A percentile compares a stretch with the other conserved stretches of the same genome.
Conservation (phyloP, 192 early-diverging fungal species). For the Umbelopsis sp. region DNA sequence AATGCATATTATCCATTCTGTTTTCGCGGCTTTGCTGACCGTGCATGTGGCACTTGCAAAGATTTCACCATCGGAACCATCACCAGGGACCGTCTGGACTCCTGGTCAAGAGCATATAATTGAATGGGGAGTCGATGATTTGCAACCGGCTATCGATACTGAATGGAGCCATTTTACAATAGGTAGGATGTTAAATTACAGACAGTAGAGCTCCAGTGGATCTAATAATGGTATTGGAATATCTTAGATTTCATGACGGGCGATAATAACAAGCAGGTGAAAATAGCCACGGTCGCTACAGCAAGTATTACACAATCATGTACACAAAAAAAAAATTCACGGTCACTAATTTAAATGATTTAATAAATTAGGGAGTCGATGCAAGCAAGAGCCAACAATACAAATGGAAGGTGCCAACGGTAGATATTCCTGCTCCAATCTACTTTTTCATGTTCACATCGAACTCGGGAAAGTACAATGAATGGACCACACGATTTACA, state of each 20-base stretch:
- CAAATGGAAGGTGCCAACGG: constrained; percentile 30
- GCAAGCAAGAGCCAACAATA: not conserved
- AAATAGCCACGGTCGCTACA: constrained; percentile 29
- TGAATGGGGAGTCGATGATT: constrained; percentile 29
- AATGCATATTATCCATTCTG: not conserved
- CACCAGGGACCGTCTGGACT: constrained; percentile 37
- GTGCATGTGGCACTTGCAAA: constrained; percentile 7
- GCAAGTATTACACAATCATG: constrained; percentile 3
- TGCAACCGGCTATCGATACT: not conserved
- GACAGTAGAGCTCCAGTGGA: not conserved
- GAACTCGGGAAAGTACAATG: constrained; percentile 21
- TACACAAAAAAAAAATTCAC: not conserved
- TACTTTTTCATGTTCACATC: constrained; percentile 45
- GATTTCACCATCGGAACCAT: constrained; percentile 31
- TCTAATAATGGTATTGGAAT: not conserved
- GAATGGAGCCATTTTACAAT: constrained; percentile 35
- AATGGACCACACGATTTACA: constrained; percentile 45
- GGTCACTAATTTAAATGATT: not conserved
- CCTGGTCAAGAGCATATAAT: constrained; percentile 29
- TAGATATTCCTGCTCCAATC: constrained; percentile 33
- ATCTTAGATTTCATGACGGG: constrained; percentile 45
- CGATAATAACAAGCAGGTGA: constrained; percentile 32
- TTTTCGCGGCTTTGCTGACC: not conserved
- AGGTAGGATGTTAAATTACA: constrained; percentile 10
- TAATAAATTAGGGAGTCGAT: constrained; percentile 25